Evolutionary conservation across 2,329 filamentous ascomycete genomes (phyloP).

Genomic region (Chaetomium olivaceum): DNA sequence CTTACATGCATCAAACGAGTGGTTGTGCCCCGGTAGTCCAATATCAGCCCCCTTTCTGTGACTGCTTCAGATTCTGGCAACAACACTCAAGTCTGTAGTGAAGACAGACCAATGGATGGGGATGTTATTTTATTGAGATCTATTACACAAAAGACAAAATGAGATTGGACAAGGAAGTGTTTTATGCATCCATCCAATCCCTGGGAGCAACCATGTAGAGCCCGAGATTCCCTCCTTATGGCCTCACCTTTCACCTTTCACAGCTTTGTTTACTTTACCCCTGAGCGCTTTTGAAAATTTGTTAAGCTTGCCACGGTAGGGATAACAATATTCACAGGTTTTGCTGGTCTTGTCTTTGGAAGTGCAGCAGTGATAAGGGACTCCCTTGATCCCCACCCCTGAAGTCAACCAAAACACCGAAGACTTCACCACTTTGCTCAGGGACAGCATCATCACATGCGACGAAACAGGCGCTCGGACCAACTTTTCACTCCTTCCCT

Average conservation of each 20-base stretch:
- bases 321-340: neutral
- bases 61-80: neutral
- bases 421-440: neutral
- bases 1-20: conserved; percentile 8
- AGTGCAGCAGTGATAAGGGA: neutral
- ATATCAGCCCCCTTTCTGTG: neutral
- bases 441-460: neutral
- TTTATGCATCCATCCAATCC: too few relatives aligned
- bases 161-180: neutral
- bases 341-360: neutral
- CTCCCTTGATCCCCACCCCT: too few relatives aligned
- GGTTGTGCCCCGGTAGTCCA: neutral
- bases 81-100: neutral
- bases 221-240: neutral
- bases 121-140: neutral
- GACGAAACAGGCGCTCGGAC: conserved; percentile 5
- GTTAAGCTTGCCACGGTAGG: neutral
- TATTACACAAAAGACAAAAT: neutral
- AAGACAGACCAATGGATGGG: neutral
- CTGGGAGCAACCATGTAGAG: neutral
- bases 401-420: neutral
- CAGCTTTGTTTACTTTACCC: neutral
- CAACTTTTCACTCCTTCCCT: neutral
- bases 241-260: neutral
- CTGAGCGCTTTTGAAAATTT: neutral